Conservation (phyloP, 2,329 filamentous ascomycete genomes). For the Didymellaceae sp. region DNA sequence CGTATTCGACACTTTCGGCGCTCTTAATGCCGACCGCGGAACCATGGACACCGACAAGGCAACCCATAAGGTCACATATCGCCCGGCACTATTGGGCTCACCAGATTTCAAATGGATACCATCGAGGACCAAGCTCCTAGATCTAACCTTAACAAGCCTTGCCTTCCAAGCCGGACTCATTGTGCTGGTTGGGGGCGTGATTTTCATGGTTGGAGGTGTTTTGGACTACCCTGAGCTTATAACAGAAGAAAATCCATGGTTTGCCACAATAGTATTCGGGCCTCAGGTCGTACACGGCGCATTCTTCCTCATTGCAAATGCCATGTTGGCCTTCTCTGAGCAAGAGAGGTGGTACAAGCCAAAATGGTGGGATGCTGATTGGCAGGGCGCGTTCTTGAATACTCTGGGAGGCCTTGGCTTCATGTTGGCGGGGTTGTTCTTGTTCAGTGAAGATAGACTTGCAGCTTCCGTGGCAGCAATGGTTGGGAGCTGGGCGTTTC, state of each 20-base stretch:
- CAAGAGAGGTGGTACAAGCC: conserved; percentile 39
- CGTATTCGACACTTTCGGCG: conserved; percentile 35
- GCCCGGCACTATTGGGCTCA: conserved; percentile 32
- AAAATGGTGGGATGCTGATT: conserved; percentile 30
- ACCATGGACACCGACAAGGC: conserved; percentile 13
- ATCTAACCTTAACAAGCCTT: conserved; percentile 26
- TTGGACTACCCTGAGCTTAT: conserved; percentile 37
- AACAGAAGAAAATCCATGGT: conserved; percentile 19
- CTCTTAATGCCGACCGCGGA: conserved; percentile 30
- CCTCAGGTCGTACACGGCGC: conserved; percentile 36
- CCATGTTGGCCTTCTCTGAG: conserved; percentile 32
- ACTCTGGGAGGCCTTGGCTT: conserved; percentile 36
- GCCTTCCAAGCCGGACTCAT: conserved; percentile 41
- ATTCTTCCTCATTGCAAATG: conserved; percentile 36
- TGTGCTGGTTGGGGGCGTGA: conserved; percentile 37
- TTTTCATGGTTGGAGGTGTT: conserved; percentile 41
- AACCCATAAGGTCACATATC: conserved; percentile 22
- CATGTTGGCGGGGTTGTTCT: conserved; percentile 36
- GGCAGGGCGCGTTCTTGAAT: conserved; percentile 37
- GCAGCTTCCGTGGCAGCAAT: conserved; percentile 27
- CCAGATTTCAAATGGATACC: conserved; percentile 38
- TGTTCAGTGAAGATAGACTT: conserved; percentile 23
- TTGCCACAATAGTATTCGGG: conserved; percentile 29
- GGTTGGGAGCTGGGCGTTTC: conserved; percentile 36
- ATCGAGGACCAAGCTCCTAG: conserved; percentile 20